Conservation (phyloP, 176 grass and related monocot species). For the Lolium multiflorum region DNA sequence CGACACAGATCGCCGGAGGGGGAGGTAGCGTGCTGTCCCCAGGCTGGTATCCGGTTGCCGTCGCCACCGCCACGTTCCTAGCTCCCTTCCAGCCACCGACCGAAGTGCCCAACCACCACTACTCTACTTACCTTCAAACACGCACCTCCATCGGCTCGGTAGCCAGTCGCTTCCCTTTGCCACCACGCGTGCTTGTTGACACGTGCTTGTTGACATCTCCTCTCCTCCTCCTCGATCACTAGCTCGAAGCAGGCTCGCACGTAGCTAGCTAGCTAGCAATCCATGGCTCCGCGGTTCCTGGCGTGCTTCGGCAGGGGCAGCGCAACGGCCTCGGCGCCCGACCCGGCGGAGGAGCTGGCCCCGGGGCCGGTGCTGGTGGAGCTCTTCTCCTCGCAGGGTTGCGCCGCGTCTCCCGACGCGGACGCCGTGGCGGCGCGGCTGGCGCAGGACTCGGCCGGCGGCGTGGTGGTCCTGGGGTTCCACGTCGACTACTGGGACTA, state of each 20-base stretch:
- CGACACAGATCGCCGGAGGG: not conserved
- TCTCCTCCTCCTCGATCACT: not conserved
- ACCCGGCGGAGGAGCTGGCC: not conserved
- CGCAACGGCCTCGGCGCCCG: slow-evolving; percentile 48
- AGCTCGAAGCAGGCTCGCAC: not conserved
- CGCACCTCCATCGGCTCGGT: not conserved
- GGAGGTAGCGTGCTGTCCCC: slow-evolving; percentile 39
- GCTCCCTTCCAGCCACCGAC: not conserved
- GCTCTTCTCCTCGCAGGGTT: slow-evolving; percentile 92
- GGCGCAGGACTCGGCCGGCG: slow-evolving; percentile 41
- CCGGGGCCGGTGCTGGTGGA: slow-evolving; percentile 81
- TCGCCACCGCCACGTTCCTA: slow-evolving; percentile 67
- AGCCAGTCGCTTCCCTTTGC: slow-evolving; percentile 21
- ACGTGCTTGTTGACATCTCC: not conserved
- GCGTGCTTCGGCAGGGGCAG: slow-evolving; percentile 66
- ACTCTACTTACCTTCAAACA: slow-evolving; percentile 44
- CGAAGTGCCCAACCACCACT: slow-evolving; percentile 15
- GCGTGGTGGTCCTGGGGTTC: slow-evolving; percentile 76
- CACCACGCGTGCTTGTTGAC: slow-evolving; percentile 4
- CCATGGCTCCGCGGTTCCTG: slow-evolving; percentile 68
- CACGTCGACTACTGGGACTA: slow-evolving; percentile 99
- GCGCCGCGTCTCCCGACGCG: slow-evolving; percentile 72
- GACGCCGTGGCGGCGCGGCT: slow-evolving; percentile 71
- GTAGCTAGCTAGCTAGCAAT: slow-evolving; percentile 5
- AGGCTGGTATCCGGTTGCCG: slow-evolving; percentile 60